Evolutionary conservation across 257 asterid genomes (phyloP), one percentile per base, ranked within the genome.

Genomic region (Solanum clarkiae): DNA sequence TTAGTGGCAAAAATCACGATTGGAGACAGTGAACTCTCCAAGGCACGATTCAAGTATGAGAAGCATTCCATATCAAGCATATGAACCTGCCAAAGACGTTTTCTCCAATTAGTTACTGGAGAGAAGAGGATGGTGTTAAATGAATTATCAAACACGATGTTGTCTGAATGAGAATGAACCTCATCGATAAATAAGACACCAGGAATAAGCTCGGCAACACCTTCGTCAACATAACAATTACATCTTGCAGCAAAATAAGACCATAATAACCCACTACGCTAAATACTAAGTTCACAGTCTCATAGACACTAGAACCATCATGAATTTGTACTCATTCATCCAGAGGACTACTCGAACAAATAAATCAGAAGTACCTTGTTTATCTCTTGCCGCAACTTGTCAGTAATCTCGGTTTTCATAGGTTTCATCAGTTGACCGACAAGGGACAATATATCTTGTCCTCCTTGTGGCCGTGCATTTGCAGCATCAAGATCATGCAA

Each of bases 401-500:
- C 98, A 59, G 66, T 59, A 24, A 93, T 94, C 90, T 94, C 98
- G 32, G 98, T 95, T 92, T 95, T 95, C 87, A 95, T 90, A 62
- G 98, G 98, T 88, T 93, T 94, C 98, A 94, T 92, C 98, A 94
- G 88, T 91, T 96, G 99, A 62, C 98, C 97, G 98, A 96, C 93
- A 84, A 96, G 90, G 68, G 98, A 96, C 90, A 96, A 84, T 90
- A 96, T 94, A 90, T 96, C 99, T 88, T 96, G 98, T 40, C 98
- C 98, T 77, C 99, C 99, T 91, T 94, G 99, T 59, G 99, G 98
- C 51, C 98, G 90, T 86, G 99, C 99, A 90, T 94, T 96, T 80
- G 99, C 99, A 89, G 99, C 94, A 90, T 96, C 99, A 80, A 96
- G 95, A 90, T 96, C 98, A 89, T 96, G 98, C 89, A 96, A 85